Base-by-base conservation (phyloP, 2,329 filamentous ascomycete genomes). In the Exophiala lecanii-corni region DNA sequence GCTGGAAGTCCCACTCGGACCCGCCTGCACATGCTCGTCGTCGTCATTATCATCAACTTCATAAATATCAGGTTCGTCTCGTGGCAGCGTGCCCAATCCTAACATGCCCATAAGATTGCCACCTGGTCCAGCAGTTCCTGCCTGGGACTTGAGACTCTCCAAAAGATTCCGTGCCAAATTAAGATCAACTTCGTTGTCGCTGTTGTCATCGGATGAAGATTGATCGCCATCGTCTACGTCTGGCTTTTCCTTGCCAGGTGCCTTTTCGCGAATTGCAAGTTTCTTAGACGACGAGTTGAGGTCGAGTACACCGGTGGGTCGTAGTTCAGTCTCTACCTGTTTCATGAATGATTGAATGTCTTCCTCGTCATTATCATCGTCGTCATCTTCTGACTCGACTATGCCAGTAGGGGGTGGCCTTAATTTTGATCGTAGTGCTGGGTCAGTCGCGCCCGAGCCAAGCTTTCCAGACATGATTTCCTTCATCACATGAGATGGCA, bases 71-170 rank as follows among this genome's bases (percentile, higher is more conserved):
- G n/a, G 4, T 13, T 40, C 47, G 28, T 50, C 36, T 35, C 45
- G 19, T 6, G 49, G 51, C 6, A 35, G 17, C 43, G 47, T 37
- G 16, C 26, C 36, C 12, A 50, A 13, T 10, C 48, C 89, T 82
- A 97, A 84, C 67, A 94, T 76, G 5, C 82, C 83, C 57, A 98
- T 74, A 47, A 98, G 70, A 60, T 96, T 97, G 1, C 89, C 82
- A 2, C 86, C 85, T 1, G 92, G 92, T 0, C 92, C 92, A 21
- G 87, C 74, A 71, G 84, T 78, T 9, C 92, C 92, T 13, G 74
- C 87, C 62, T 97, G 91, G 12, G 86, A 83, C 60, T 94, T 94
- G 66, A 98, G 89, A 56, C 87, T 91, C 62, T 96, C 88, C 1
- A 98, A 71, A 41, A 98, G 71, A 58, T 97, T 97, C 62, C 85